Conservation (phyloP, 345 rosid species). For the Dipteronia sinensis region DNA sequence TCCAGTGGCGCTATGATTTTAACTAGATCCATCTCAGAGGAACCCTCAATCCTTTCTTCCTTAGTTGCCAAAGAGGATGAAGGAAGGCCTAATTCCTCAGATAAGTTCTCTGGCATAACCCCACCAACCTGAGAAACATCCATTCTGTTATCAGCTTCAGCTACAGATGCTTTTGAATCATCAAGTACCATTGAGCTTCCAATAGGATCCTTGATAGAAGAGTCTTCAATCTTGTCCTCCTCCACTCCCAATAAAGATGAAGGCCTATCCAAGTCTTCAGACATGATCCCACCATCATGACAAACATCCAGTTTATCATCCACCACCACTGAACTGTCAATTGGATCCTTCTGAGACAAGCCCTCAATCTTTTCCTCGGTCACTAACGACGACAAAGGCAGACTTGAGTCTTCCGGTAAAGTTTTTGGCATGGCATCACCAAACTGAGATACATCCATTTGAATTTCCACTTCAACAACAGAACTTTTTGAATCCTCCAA, state of each 20-base stretch:
- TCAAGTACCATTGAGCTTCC: not conserved
- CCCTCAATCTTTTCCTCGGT: not conserved
- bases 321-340: not conserved
- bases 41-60: conserved; percentile 16
- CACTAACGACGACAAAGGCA: not conserved
- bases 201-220: conserved; percentile 2
- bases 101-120: conserved; percentile 8
- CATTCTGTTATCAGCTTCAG: conserved; percentile 16
- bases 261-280: not conserved
- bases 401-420: not conserved
- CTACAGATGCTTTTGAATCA: conserved; percentile 20
- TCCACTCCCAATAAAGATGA: conserved; percentile 7
- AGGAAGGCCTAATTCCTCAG: conserved; percentile 9
- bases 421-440: not conserved
- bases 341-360: conserved; percentile 6
- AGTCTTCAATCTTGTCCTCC: conserved; percentile 17
- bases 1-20: not conserved
- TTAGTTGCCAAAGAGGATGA: conserved; percentile 11
- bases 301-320: not conserved
- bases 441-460: not conserved
- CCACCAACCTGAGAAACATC: conserved; percentile 15
- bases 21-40: conserved; percentile 1
- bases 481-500: conserved; percentile 8
- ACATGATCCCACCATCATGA: not conserved
- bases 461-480: not conserved